Percentiles rank a stretch among this genome's conserved stretches.
phyloP scores from a whole-genome alignment of 2,329 filamentous ascomycete genomes.

The Trichoderma hamatum region DNA sequence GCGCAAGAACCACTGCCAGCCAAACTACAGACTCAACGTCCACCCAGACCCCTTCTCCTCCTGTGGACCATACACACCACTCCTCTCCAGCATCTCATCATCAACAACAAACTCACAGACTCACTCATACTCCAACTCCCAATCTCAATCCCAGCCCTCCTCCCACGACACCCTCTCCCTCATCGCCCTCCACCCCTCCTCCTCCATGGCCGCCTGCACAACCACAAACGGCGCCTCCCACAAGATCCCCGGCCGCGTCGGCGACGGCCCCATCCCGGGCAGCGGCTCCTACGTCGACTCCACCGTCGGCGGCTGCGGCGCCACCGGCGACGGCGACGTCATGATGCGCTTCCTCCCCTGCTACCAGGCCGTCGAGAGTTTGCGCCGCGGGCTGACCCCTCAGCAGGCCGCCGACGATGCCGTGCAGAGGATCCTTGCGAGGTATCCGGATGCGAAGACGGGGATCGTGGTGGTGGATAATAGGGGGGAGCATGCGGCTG shows the following conservation, averaged over 20 bases:
- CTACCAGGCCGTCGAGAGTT: slow-evolving; percentile 59
- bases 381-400: slow-evolving; percentile 53
- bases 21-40: slow-evolving; percentile 55
- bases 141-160: neutral
- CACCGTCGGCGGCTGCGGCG: slow-evolving; percentile 58
- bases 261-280: slow-evolving; percentile 58
- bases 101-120: neutral
- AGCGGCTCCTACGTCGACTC: slow-evolving; percentile 59
- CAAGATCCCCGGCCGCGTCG: slow-evolving; percentile 59
- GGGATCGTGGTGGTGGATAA: slow-evolving; percentile 56
- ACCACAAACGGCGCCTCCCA: slow-evolving; percentile 59
- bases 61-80: slow-evolving; percentile 53
- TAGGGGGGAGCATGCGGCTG: slow-evolving; percentile 53
- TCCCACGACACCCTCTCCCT: slow-evolving; percentile 60
- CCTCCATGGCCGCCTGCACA: slow-evolving; percentile 57
- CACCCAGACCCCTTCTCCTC: slow-evolving; percentile 45
- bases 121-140: neutral
- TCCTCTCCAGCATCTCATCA: slow-evolving; percentile 18
- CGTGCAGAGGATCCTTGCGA: slow-evolving; percentile 52
- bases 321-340: slow-evolving; percentile 59
- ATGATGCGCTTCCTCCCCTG: slow-evolving; percentile 62
- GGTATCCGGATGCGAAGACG: slow-evolving; percentile 50
- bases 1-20: slow-evolving; percentile 49
- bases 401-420: slow-evolving; percentile 54
- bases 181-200: slow-evolving; percentile 48